Evolutionary conservation across 2,329 filamentous ascomycete species (phyloP), one percentile per base, ranked within the genome.

Genomic region (Chrysoporthe cubensis): DNA sequence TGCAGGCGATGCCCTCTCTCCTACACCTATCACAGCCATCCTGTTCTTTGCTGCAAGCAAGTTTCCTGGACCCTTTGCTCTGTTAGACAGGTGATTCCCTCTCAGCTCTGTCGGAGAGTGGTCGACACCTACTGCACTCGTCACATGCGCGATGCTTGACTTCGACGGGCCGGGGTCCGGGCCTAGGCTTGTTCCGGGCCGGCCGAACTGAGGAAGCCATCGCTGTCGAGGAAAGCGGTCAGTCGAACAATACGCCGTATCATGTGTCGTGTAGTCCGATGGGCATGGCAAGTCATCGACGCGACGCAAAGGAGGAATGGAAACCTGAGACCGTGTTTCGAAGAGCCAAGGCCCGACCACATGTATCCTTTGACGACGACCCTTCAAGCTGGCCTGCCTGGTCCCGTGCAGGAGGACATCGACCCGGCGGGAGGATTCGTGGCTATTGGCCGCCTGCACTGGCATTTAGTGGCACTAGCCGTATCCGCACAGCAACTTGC

Each of bases 41-140:
- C 1, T 80, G 75, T 71, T 90, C 86, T 73, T 90, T 90, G 52
- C 86, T 85, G 76, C 88, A 91, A 58, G 88, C 88, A 59, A 90
- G 83, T 74, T 91, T 91, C 64, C 88, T 84, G 34, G 81, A 80
- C 72, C 88, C 88, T 90, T 54, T 54, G 1, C 6, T 1, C 16
- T 4, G 50, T 54, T 32, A 54, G 50, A 54, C 50, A 32, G 13
- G 50, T 34, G 7, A 32, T 16, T 13, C 14, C 8, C 44, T 46
- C 14, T 2, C 4, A 14, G 26, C 4, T 32, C 11, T 16, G 50
- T 9, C 50, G 4, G 7, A 54, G 50, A 32, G 26, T 32, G 6
- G n/a, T 21, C 52, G 63, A 62, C 50, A 82, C 87, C 78, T 82
- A 90, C 88, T 84, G 78, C 88, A 91, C 76, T 90, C 88, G 76